phyloP scores from a whole-genome alignment of 352 stramenopile species.

The Aphanomyces euteiches region DNA sequence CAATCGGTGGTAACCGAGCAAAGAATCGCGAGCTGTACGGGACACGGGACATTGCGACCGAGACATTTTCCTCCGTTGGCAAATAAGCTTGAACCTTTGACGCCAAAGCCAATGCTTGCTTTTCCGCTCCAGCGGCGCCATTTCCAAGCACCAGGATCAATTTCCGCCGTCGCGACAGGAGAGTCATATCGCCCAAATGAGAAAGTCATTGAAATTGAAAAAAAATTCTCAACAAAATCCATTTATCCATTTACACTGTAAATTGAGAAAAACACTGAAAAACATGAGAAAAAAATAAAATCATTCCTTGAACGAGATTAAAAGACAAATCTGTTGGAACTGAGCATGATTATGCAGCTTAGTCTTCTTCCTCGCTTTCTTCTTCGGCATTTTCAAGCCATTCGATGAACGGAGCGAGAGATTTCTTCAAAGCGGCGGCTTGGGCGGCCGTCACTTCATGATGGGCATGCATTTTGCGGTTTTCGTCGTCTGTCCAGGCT shows the following conservation, averaged over 20 bases:
- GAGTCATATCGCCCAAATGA: not conserved
- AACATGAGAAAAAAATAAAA: not conserved
- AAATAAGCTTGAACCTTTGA: constrained; percentile 35
- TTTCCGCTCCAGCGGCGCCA: constrained; percentile 65
- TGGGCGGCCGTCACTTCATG: constrained; percentile 87
- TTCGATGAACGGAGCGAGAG: constrained; percentile 93
- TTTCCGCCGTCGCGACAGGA: not conserved
- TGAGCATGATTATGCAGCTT: constrained; percentile 32
- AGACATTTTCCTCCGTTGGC: constrained; percentile 15
- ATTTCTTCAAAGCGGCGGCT: constrained; percentile 72
- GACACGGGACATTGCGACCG: constrained; percentile 1
- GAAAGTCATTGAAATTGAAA: not conserved
- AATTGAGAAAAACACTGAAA: not conserved
- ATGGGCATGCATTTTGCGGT: constrained; percentile 78
- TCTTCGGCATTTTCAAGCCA: constrained; percentile 97
- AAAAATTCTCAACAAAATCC: not conserved
- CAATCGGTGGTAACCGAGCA: constrained; percentile 1
- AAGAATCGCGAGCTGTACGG: not conserved
- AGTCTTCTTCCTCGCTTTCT: constrained; percentile 68
- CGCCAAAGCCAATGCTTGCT: constrained; percentile 61
- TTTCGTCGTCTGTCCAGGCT: constrained; percentile 80
- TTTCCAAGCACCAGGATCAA: constrained; percentile 66
- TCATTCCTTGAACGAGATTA: no score
- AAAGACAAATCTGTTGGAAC: no score
- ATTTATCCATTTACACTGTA: no score